Evolutionary conservation across 2,329 filamentous ascomycete genomes (phyloP), one percentile per base, ranked within the genome.

Genomic region (Sporothrix humicola): DNA sequence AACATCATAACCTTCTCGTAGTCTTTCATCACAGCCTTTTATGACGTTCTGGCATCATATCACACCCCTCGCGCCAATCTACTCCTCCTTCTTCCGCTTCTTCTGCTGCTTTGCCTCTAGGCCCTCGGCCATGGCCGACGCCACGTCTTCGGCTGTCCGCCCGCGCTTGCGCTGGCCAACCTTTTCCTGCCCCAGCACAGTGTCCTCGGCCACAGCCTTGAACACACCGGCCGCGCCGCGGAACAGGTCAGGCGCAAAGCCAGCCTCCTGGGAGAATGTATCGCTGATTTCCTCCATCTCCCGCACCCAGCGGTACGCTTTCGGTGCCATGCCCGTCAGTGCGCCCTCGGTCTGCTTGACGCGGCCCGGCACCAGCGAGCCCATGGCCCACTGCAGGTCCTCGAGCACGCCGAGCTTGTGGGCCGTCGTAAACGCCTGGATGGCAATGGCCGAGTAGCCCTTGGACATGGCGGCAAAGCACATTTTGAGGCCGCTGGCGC

Each of bases 281-380:
- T 86, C 83, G 3, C 87, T 88, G 78, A 95, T 93, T 84, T 94
- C 89, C 77, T 90, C 86, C 92, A 95, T 94, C 83, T 94, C 92
- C 48, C 86, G 84, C 0, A 93, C 90, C 92, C 92, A 95, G 12
- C 92, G 84, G 80, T 94, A 94, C 20, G 92, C 92, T 82, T 94
- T 95, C 8, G 89, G 88, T 31, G 91, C 86, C 87, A 94, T 92
- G 15, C 81, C 83, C n/a, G 75, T 75, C 42, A 79, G 73, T 10
- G 77, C 82, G 46, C 79, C 83, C 77, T 88, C 85, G 0, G 85
- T 88, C 69, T 81, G 79, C 37, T 82, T 79, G 15, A 84, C 83
- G 50, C 84, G 81, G 2, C 78, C 79, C 0, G 91, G 89, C 68
- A 84, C 83, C 73, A 86, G 82, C 10, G 81, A 80, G 13, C 82